A percentile compares a stretch with the other conserved stretches of the same genome.
Evolutionary conservation across 2,329 filamentous ascomycete genomes (phyloP).

Genomic region (Acrocalymma vagum): DNA sequence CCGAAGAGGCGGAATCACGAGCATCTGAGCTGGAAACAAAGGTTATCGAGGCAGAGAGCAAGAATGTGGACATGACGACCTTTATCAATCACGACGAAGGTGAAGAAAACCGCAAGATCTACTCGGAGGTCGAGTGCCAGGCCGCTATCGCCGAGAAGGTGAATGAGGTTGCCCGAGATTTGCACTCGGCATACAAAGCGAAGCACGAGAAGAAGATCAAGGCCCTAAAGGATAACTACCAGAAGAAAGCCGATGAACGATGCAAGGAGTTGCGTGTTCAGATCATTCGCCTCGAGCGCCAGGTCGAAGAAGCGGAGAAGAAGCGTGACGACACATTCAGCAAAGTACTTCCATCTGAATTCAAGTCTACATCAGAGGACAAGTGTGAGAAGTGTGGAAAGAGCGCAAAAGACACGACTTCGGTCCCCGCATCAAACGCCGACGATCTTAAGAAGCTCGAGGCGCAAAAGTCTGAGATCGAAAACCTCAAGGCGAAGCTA

Average conservation of each 20-base stretch:
- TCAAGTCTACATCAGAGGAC: conserved; percentile 11
- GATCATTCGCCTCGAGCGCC: conserved; percentile 72
- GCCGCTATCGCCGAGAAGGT: conserved; percentile 90
- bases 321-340: conserved; percentile 73
- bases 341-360: conserved; percentile 52
- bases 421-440: conserved; percentile 21
- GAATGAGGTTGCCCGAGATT: conserved; percentile 74
- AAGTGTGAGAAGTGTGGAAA: conserved; percentile 23
- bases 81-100: conserved; percentile 47
- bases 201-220: conserved; percentile 98
- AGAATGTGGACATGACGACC: conserved; percentile 76
- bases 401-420: conserved; percentile 9
- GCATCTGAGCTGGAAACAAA: conserved; percentile 72
- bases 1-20: conserved; percentile 78
- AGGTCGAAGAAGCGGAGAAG: conserved; percentile 77
- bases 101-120: conserved; percentile 42
- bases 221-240: conserved; percentile 83
- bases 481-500: conserved; percentile 76
- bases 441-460: conserved; percentile 63
- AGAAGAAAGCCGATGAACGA: conserved; percentile 88
- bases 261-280: conserved; percentile 78
- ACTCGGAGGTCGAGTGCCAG: conserved; percentile 55
- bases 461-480: conserved; percentile 71
- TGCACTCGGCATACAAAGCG: conserved; percentile 92
- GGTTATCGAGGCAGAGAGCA: conserved; percentile 64